Base-by-base conservation (phyloP, 768 basidiomycete genomes). In the Lentinula raphanica region DNA sequence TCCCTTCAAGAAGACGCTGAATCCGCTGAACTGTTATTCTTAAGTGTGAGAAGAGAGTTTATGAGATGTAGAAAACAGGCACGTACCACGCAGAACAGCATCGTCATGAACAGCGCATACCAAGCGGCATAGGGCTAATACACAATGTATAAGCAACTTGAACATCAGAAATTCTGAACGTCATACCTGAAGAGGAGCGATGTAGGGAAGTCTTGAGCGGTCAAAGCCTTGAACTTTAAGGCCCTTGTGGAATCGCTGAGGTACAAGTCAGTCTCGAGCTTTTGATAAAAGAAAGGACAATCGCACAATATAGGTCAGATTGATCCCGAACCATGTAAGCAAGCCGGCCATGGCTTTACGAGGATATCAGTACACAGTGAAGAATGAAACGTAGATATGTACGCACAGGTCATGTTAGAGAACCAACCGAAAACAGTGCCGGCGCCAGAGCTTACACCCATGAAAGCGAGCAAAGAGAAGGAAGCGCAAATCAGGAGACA, bases 361-460 rank as follows among this genome's bases (percentile, higher is more conserved):
- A 29, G 15, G 66, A 55, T n/a, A n/a, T n/a, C n/a, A n/a, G n/a
- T n/a, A n/a, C n/a, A n/a, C n/a, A n/a, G n/a, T n/a, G n/a, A 67
- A 69, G 63, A 82, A 81, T 45, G 73, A 76, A 64, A 74, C 72
- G 81, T 80, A 82, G 50, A 74, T 5, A 32, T 6, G 23, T 12
- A 21, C 56, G 8, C 70, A 39, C 90, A 60, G 7, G 89, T 88
- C 85, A 91, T 85, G 71, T 87, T 88, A 39, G 85, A 69, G 64
- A 94, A 87, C 89, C 89, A 94, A 32, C 65, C 66, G 67, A 97
- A 97, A 36, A 93, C 93, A 29, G 67, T 76, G 36, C 87, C 88
- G 3, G 92, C 81, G 32, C 87, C 83, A 15, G 60, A 69, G 45
- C 74, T 80, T 59, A 89, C 76, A 40, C 82, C 86, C 93, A 96